phyloP scores from a whole-genome alignment of 768 basidiomycete genomes.

The Kockovaella imperatae region DNA sequence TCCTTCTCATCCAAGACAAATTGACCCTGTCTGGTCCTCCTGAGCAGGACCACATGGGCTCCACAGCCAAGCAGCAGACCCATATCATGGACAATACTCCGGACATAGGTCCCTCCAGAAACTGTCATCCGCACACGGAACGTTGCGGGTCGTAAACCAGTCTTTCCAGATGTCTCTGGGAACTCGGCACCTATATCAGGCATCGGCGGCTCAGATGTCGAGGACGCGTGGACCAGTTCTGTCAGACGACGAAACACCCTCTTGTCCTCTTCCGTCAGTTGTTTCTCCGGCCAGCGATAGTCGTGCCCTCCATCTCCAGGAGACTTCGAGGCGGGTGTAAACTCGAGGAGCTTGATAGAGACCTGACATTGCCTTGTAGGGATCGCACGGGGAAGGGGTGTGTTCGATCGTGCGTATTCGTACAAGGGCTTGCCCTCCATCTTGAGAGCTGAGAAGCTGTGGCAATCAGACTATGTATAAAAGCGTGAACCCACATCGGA shows the following conservation, averaged over 20 bases:
- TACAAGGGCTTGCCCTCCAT: slow-evolving; percentile 96
- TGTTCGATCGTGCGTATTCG: slow-evolving; percentile 86
- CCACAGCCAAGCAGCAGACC: slow-evolving; percentile 74
- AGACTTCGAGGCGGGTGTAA: slow-evolving; percentile 52
- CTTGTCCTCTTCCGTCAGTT: slow-evolving; percentile 62
- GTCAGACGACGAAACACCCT: slow-evolving; percentile 61
- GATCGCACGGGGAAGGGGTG: slow-evolving; percentile 89
- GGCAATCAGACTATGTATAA: not conserved
- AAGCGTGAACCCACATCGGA: slow-evolving; percentile 61
- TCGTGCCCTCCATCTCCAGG: slow-evolving; percentile 54
- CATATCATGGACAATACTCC: slow-evolving; percentile 89
- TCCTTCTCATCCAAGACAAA: slow-evolving; percentile 48
- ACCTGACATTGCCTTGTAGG: slow-evolving; percentile 75
- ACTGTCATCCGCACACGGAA: slow-evolving; percentile 89
- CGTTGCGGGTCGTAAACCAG: slow-evolving; percentile 53
- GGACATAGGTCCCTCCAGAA: slow-evolving; percentile 92
- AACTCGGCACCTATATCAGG: slow-evolving; percentile 24
- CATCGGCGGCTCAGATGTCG: slow-evolving; percentile 7
- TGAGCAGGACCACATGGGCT: slow-evolving; percentile 87
- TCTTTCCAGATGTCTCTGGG: slow-evolving; percentile 21
- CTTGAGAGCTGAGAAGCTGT: slow-evolving; percentile 94
- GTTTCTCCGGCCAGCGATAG: slow-evolving; percentile 68
- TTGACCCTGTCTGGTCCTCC: slow-evolving; percentile 77
- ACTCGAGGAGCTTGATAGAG: slow-evolving; percentile 69
- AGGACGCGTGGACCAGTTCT: slow-evolving; percentile 39